Evolutionary conservation across 176 grass and related monocot genomes (phyloP), one percentile per base, ranked within the genome.

Genomic region (Elymus sibiricus): DNA sequence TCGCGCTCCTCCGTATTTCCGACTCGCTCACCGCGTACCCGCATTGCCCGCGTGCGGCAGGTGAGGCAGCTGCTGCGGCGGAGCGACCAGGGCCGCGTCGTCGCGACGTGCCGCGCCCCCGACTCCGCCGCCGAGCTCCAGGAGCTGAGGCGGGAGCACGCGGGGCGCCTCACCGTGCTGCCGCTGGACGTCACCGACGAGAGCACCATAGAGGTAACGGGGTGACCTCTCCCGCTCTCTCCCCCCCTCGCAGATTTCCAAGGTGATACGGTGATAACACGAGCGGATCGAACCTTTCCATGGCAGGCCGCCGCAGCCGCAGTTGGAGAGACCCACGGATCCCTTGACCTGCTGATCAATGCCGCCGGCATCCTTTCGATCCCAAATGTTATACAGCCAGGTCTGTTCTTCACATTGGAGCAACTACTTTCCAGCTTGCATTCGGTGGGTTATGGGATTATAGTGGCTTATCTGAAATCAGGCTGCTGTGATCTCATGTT

Each of bases 161-260:
- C 53, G 74, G 70, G 46, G 7, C 90, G 92, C 29, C 90, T 99
- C 76, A 92, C 86, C 35, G 86, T 99, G 67, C 84, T 95, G 82
- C 91, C 86, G 26, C 76, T 98, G 56, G 93, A 98, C 86, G 88
- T 92, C 81, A 95, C 91, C 29, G 82, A 98, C 62, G 92, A 94
- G 86, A 64, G 24, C 90, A 94, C 92, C n/a, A 92, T 97, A 12
- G 80, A 97, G 90, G 94, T 92, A 85, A 46, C 26, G 39, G 39
- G 32, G 34, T 37, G 22, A 40, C 3, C 19, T 21, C 3, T 11
- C 9, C 10, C 0, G 5, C 4, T 7, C 1, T 19, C 5, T 37
- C 29, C 4, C 8, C 16, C 19, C 67, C 2, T 21, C 35, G 39
- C 35, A 40, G 10, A n/a, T n/a, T 19, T 11, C 34, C 35, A 70